These are phyloP conservation scores for Fragaria iinumae DNA, from an alignment of 306 rosid species.

Conservation along the genomic window DNA sequence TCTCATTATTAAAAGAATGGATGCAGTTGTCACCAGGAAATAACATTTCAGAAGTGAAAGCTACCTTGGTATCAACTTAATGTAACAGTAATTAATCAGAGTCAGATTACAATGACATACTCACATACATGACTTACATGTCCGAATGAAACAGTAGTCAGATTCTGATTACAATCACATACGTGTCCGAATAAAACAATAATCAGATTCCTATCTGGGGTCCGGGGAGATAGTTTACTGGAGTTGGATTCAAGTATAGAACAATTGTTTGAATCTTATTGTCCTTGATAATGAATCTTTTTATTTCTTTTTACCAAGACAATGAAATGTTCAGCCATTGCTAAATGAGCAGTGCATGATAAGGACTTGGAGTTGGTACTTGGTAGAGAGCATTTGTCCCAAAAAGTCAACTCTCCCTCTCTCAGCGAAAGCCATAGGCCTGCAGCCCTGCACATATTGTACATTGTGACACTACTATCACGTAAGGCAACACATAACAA, in stretches of 20 bases:
- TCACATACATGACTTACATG: no score
- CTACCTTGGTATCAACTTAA: not conserved
- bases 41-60: not conserved
- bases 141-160: not conserved
- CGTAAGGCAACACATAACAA: no score
- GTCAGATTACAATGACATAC: no score
- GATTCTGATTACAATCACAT: no score
- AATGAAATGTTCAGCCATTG: not conserved
- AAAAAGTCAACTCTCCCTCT: no score
- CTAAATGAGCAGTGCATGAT: not conserved
- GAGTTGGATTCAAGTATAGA: not conserved
- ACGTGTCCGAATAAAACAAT: no score
- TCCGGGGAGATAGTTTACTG: not conserved
- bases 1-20: not conserved
- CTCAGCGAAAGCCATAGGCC: no score
- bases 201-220: not conserved
- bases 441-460: no score
- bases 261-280: not conserved
- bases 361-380: not conserved
- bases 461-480: no score
- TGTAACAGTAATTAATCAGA: not conserved
- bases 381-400: not conserved
- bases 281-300: not conserved
- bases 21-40: slow-evolving; percentile 2
- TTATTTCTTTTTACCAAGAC: not conserved